Percentiles rank a stretch among this genome's conserved stretches.
Evolutionary conservation across 2,329 filamentous ascomycete genomes (phyloP).

Genomic region (Colletotrichum sp.): DNA sequence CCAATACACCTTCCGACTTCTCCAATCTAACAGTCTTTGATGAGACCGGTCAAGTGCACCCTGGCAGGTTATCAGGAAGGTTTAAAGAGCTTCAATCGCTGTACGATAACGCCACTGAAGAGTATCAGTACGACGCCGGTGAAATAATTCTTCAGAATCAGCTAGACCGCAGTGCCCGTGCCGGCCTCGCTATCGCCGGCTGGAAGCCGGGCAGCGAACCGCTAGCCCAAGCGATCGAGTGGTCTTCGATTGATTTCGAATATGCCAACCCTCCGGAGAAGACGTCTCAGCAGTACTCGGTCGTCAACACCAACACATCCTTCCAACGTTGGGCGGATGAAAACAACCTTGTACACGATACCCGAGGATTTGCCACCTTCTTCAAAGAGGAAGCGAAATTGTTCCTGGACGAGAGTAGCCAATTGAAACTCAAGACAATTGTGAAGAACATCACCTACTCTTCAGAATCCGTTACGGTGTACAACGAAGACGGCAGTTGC

Average conservation of each 20-base stretch:
- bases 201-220: conserved; percentile 66
- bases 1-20: conserved; percentile 64
- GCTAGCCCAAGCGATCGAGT: conserved; percentile 65
- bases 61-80: conserved; percentile 26
- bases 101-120: conserved; percentile 51
- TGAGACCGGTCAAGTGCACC: conserved; percentile 59
- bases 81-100: conserved; percentile 48
- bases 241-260: conserved; percentile 65
- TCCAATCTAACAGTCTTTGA: conserved; percentile 65
- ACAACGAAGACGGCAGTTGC: conserved; percentile 59
- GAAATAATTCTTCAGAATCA: conserved; percentile 61
- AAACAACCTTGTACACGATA: conserved; percentile 67
- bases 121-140: conserved; percentile 55
- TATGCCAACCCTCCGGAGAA: conserved; percentile 61
- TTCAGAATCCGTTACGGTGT: conserved; percentile 55
- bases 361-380: conserved; percentile 64
- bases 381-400: conserved; percentile 61
- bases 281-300: conserved; percentile 59
- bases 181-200: conserved; percentile 62
- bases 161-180: conserved; percentile 65
- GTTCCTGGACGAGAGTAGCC: conserved; percentile 57
- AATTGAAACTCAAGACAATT: conserved; percentile 62
- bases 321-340: conserved; percentile 67
- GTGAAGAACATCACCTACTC: conserved; percentile 61
- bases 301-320: conserved; percentile 63